Evolutionary conservation across 106 monocot genomes (phyloP).

Genomic region (Dendrobium nobile): DNA sequence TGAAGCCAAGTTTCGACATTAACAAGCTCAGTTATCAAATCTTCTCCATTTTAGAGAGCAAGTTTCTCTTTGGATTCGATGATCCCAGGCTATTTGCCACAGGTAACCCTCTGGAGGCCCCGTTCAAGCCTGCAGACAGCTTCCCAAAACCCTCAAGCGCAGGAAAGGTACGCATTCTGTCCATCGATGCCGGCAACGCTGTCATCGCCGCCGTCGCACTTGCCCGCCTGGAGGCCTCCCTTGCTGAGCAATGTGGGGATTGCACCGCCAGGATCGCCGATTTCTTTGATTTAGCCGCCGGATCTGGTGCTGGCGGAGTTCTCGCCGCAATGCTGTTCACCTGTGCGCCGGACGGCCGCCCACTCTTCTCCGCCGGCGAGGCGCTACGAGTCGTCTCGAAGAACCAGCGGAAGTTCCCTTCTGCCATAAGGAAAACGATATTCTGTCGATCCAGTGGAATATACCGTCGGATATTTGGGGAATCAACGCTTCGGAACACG

Average conservation of each 20-base stretch:
- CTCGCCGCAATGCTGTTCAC: conserved; percentile 78
- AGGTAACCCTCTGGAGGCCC: conserved; percentile 13
- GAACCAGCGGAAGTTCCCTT: conserved; percentile 16
- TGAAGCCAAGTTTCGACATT: conserved; percentile 10
- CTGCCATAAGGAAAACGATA: conserved; percentile 5
- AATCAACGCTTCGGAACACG: conserved; percentile 59
- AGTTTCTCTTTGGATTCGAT: conserved; percentile 49
- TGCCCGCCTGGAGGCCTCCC: conserved; percentile 48
- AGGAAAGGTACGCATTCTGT: conserved; percentile 73
- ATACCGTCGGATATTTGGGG: conserved; percentile 39
- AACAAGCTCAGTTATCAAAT: conserved; percentile 69
- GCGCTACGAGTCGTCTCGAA: conserved; percentile 45
- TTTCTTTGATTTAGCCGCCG: conserved; percentile 87
- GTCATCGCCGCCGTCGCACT: conserved; percentile 56
- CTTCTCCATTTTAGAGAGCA: conserved; percentile 61
- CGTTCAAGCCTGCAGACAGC: neutral
- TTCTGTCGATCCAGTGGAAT: conserved; percentile 6
- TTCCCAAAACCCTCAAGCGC: neutral
- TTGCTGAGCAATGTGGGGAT: conserved; percentile 35
- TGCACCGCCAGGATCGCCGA: conserved; percentile 49
- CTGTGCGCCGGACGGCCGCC: conserved; percentile 22
- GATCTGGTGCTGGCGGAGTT: conserved; percentile 78
- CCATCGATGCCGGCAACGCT: conserved; percentile 50
- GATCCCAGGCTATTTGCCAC: neutral
- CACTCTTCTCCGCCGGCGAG: conserved; percentile 42